phyloP scores from a whole-genome alignment of 2,329 filamentous ascomycete genomes.

The Trichoderma koningiopsis region DNA sequence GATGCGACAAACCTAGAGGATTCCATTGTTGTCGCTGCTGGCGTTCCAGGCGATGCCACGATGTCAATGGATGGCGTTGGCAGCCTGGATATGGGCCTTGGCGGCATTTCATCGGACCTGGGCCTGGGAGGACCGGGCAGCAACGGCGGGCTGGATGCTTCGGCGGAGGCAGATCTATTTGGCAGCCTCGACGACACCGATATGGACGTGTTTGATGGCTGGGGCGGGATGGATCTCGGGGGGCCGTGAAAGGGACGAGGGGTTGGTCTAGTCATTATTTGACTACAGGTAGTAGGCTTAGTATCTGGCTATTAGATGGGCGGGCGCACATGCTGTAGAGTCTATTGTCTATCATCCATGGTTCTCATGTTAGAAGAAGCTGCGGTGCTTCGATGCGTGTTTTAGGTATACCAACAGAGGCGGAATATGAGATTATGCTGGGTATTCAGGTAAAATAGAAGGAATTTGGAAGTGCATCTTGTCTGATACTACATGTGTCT shows the following conservation, averaged over 20 bases:
- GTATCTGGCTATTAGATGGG: not conserved
- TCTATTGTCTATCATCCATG: not conserved
- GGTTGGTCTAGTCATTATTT: not conserved
- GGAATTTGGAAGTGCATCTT: not conserved
- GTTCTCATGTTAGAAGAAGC: not conserved
- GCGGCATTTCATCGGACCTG: constrained; percentile 42
- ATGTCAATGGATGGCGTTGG: constrained; percentile 47
- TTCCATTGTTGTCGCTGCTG: constrained; percentile 47
- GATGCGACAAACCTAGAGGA: constrained; percentile 44
- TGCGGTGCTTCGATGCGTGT: not conserved
- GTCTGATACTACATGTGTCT: not conserved
- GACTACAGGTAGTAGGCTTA: not conserved
- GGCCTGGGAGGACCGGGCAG: constrained; percentile 41
- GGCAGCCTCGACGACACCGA: constrained; percentile 41
- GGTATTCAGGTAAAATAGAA: not conserved
- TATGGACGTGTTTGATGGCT: constrained; percentile 50
- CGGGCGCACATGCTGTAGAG: not conserved
- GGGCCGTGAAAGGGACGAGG: not conserved
- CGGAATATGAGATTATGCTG: not conserved
- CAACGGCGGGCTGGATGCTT: constrained; percentile 37
- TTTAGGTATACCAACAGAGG: not conserved
- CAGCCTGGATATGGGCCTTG: constrained; percentile 51
- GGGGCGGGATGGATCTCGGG: constrained; percentile 30
- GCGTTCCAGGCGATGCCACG: constrained; percentile 42
- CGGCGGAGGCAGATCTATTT: constrained; percentile 45